A percentile compares a stretch with the other conserved stretches of the same genome.
Conservation (phyloP, 495 filamentous ascomycete species). For the Penicillium paradoxum region DNA sequence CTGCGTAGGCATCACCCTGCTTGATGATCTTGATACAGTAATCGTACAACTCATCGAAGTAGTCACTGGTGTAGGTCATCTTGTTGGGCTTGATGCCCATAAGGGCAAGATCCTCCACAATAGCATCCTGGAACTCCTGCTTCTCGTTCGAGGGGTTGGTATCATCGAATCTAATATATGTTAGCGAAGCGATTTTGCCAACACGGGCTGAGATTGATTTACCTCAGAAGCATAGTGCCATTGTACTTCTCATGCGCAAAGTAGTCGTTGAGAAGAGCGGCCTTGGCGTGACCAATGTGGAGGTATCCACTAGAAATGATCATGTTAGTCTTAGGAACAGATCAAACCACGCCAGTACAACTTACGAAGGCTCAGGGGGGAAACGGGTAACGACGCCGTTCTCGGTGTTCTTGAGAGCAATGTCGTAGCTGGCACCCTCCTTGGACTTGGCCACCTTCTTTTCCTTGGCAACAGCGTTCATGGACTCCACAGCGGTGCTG, state of each 20-base stretch:
- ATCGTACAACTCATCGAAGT: constrained; percentile 84
- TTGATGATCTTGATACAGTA: constrained; percentile 74
- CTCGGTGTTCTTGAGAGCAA: constrained; percentile 79
- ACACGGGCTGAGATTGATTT: neutral
- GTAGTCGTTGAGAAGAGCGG: constrained; percentile 87
- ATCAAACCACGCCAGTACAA: neutral
- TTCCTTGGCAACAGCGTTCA: constrained; percentile 54
- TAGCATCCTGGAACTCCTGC: constrained; percentile 84
- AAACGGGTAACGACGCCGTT: constrained; percentile 93
- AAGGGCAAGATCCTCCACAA: constrained; percentile 76
- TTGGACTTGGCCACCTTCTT: constrained; percentile 72
- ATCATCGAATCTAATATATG: constrained; percentile 61
- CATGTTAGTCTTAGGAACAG: neutral
- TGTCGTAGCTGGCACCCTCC: constrained; percentile 84
- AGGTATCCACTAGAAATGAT: constrained; percentile 62
- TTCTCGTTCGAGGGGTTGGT: constrained; percentile 94
- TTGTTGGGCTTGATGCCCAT: constrained; percentile 84
- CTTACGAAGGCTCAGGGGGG: constrained; percentile 90
- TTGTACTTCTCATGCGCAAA: constrained; percentile 87
- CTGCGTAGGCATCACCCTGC: constrained; percentile 79
- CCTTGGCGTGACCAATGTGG: constrained; percentile 92
- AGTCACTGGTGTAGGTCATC: constrained; percentile 77
- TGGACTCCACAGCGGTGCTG: constrained; percentile 45
- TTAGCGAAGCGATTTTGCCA: neutral
- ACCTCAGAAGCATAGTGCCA: constrained; percentile 71